Percentiles rank a stretch among this genome's conserved stretches.
Evolutionary conservation across 2,329 filamentous ascomycete genomes (phyloP).

Genomic region (Arthrobotrys megalospora): DNA sequence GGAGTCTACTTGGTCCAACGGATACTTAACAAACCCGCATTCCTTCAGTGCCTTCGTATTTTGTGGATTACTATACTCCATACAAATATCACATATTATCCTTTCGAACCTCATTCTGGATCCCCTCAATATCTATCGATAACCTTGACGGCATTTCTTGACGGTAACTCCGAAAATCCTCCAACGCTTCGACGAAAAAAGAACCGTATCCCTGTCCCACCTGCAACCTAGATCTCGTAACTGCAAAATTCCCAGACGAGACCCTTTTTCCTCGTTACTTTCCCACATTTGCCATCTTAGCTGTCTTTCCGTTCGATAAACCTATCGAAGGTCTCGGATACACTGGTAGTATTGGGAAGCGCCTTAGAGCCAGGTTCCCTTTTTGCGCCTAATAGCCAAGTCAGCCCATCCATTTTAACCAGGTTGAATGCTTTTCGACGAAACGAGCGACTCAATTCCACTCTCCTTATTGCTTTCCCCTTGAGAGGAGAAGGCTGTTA

Average conservation of each 20-base stretch:
- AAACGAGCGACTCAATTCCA: conserved; percentile 37
- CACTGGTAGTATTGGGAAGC: conserved; percentile 57
- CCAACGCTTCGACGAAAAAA: conserved; percentile 31
- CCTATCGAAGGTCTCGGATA: conserved; percentile 44
- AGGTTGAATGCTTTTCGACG: conserved; percentile 48
- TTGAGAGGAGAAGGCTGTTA: conserved; percentile 48
- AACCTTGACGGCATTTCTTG: conserved; percentile 30
- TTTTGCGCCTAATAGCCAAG: conserved; percentile 43
- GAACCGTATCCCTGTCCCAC: conserved; percentile 34
- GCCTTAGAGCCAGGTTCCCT: conserved; percentile 19
- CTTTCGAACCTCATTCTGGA: conserved; percentile 12
- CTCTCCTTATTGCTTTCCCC: conserved; percentile 51
- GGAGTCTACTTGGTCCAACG: background rate
- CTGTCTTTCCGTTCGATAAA: conserved; percentile 14
- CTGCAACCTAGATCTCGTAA: conserved; percentile 17
- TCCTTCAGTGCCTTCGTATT: conserved; percentile 13
- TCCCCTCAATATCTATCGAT: conserved; percentile 33
- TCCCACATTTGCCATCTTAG: background rate
- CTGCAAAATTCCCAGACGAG: conserved; percentile 12
- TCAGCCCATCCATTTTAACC: conserved; percentile 51
- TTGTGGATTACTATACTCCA: conserved; percentile 10
- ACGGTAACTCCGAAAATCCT: conserved; percentile 43
- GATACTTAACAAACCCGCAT: conserved; percentile 15
- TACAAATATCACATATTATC: conserved; percentile 21
- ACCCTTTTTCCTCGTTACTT: conserved; percentile 13